phyloP scores from a whole-genome alignment of 208 protist genomes.

The Phytomonas francai region DNA sequence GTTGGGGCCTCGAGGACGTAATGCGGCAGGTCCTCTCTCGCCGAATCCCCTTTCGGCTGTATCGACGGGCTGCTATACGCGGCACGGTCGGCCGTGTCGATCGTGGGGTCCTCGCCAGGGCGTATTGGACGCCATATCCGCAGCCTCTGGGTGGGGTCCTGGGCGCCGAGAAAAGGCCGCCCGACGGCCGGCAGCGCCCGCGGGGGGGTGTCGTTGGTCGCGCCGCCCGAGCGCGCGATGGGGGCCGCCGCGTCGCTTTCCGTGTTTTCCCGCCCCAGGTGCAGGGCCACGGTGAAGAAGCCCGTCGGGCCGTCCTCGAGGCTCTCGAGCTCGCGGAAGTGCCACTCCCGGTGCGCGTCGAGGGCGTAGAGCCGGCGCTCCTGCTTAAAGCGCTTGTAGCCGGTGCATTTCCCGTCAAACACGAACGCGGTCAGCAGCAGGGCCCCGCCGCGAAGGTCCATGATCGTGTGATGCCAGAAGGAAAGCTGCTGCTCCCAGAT shows the following conservation, averaged over 20 bases:
- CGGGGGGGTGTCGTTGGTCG: conserved; percentile 4
- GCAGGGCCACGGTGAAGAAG: conserved; percentile 43
- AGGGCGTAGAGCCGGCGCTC: conserved; percentile 60
- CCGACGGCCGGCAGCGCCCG: conserved; percentile 1
- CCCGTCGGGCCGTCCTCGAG: conserved; percentile 30
- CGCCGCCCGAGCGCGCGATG: background rate
- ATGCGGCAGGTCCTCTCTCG: background rate
- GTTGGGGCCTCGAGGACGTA: background rate
- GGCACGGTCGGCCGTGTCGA: background rate
- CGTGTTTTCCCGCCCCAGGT: conserved; percentile 17
- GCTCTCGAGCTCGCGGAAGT: conserved; percentile 44
- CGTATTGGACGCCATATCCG: background rate
- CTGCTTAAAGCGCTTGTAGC: conserved; percentile 55
- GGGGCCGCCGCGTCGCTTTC: conserved; percentile 11
- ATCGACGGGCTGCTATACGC: conserved; percentile 7
- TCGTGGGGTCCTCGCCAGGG: background rate
- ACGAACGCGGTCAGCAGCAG: conserved; percentile 45
- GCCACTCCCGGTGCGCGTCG: conserved; percentile 62
- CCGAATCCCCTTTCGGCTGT: background rate
- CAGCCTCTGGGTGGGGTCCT: background rate
- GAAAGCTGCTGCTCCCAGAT: conserved; percentile 64
- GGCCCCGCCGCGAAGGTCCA: conserved; percentile 32
- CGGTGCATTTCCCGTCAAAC: conserved; percentile 7
- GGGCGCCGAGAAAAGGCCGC: background rate
- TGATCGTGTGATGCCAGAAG: conserved; percentile 50